Base-by-base conservation (phyloP, 2,329 filamentous ascomycete genomes). In the Colletotrichum sp. region DNA sequence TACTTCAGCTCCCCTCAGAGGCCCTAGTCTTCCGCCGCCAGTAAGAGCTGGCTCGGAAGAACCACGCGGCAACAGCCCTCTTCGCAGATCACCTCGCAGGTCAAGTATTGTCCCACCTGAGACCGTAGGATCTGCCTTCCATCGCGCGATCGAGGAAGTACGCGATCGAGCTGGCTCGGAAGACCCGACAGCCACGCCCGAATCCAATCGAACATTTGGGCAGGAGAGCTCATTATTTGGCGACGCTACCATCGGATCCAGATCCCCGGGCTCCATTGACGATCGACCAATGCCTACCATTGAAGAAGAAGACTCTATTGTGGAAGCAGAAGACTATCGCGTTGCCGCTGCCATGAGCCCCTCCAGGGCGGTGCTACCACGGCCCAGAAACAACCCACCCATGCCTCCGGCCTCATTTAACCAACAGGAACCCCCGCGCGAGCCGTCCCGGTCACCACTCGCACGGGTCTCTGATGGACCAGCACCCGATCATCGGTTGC, bases 211-310 rank as follows among this genome's bases (percentile, higher is more conserved):
- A 10, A 77, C 71, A 13, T 78, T 77, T 36, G 69, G 72, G 13
- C 60, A 76, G 25, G 77, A 78, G 52, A 78, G 77, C 58, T 75
- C 70, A 15, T 36, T 78, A 8, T 78, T 68, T 15, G 61, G 66
- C 18, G 69, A 43, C 13, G 76, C 76, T 12, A 39, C 30, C 8
- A 61, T 78, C 22, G 55, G 27, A 4, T 77, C 70, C 9, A 61
- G 67, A 13, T 60, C 70, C 22, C 52, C 48, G 6, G 15, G 34
- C 4, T 55, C 61, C 28, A 52, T 34, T 34, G 34, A 32, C 12
- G 43, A 70, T 30, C 56, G 30, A 6, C 27, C 30, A 34, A 65
- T 71, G 16, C 43, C 43, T 6, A 65, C 66, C 5, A 74, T 70
- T 22, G 74, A 76, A 55, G 70, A 67, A 18, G 73, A 75, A 39